phyloP scores from a whole-genome alignment of 2,329 filamentous ascomycete species.

The Fusarium sp. region DNA sequence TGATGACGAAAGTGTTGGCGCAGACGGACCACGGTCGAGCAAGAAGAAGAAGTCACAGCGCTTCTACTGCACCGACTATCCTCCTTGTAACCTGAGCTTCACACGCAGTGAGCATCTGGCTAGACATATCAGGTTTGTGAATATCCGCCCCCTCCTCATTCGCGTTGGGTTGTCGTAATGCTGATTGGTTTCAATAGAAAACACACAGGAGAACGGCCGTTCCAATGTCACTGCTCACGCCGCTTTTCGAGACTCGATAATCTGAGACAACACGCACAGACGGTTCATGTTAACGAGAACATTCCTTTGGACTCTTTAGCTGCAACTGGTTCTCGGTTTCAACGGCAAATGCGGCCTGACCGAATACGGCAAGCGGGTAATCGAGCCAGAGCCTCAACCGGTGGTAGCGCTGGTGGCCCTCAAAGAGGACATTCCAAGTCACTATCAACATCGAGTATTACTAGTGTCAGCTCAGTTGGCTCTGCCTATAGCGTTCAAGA shows the following conservation, averaged over 20 bases:
- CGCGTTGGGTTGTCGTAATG: neutral
- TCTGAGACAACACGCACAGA: conserved; percentile 94
- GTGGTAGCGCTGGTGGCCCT: conserved; percentile 76
- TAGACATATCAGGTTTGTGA: conserved; percentile 83
- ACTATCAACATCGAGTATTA: conserved; percentile 87
- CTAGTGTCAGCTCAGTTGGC: conserved; percentile 73
- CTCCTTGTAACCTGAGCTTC: conserved; percentile 93
- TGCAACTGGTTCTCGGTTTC: conserved; percentile 90
- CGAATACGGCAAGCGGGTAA: conserved; percentile 78
- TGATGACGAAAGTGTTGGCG: conserved; percentile 73
- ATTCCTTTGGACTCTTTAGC: conserved; percentile 94
- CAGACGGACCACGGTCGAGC: conserved; percentile 74
- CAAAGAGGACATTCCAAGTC: conserved; percentile 85
- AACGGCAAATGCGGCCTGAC: conserved; percentile 90
- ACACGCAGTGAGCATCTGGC: conserved; percentile 96
- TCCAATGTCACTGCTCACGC: conserved; percentile 93
- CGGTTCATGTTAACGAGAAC: conserved; percentile 96
- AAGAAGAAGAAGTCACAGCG: conserved; percentile 98
- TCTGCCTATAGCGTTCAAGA: conserved; percentile 77
- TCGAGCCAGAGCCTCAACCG: conserved; percentile 80
- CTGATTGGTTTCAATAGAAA: conserved; percentile 67
- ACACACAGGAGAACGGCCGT: conserved; percentile 96
- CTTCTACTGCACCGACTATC: conserved; percentile 96
- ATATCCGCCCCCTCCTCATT: neutral
- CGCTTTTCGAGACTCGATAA: conserved; percentile 96